Evolutionary conservation across 1,139 yeast species (phyloP).

Genomic region (Yamadazyma sp.): DNA sequence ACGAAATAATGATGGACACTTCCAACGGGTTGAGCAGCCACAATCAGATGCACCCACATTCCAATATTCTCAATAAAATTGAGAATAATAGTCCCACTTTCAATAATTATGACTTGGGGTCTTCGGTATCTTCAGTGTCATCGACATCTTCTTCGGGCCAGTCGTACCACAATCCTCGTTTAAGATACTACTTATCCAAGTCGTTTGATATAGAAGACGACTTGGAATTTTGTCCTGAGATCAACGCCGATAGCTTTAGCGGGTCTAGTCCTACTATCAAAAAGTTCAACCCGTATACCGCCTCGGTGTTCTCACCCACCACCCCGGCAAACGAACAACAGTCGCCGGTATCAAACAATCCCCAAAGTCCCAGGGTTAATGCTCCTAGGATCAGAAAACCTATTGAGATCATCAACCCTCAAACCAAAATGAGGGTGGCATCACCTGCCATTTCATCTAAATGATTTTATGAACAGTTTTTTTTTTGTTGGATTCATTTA

Average conservation of each 20-base stretch:
- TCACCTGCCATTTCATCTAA: slow-evolving; percentile 44
- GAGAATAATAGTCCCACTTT: slow-evolving; percentile 31
- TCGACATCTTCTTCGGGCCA: slow-evolving; percentile 28
- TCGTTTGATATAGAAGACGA: slow-evolving; percentile 68
- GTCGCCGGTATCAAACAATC: slow-evolving; percentile 11
- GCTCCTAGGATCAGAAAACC: slow-evolving; percentile 64
- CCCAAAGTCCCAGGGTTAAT: slow-evolving; percentile 37
- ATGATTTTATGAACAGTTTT: slow-evolving; percentile 9
- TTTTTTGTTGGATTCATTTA: too few species aligned
- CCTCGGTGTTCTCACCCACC: slow-evolving; percentile 54
- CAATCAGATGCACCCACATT: slow-evolving; percentile 15
- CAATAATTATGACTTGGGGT: slow-evolving; percentile 18
- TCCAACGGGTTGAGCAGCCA: too few species aligned
- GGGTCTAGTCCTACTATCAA: slow-evolving; percentile 25
- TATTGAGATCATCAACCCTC: slow-evolving; percentile 77
- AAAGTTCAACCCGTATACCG: slow-evolving; percentile 62
- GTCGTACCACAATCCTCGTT: slow-evolving; percentile 43
- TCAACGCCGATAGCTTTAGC: slow-evolving; percentile 17
- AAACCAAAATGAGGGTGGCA: slow-evolving; percentile 65
- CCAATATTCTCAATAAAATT: slow-evolving; percentile 3
- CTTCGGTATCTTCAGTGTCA: slow-evolving; percentile 20
- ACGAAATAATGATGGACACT: slow-evolving; percentile 13
- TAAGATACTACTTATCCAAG: slow-evolving; percentile 51
- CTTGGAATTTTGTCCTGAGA: slow-evolving; percentile 66
- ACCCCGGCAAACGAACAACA: slow-evolving; percentile 14